phyloP scores from a whole-genome alignment of 2,329 filamentous ascomycete species.

The Talaromyces funiculosus region DNA sequence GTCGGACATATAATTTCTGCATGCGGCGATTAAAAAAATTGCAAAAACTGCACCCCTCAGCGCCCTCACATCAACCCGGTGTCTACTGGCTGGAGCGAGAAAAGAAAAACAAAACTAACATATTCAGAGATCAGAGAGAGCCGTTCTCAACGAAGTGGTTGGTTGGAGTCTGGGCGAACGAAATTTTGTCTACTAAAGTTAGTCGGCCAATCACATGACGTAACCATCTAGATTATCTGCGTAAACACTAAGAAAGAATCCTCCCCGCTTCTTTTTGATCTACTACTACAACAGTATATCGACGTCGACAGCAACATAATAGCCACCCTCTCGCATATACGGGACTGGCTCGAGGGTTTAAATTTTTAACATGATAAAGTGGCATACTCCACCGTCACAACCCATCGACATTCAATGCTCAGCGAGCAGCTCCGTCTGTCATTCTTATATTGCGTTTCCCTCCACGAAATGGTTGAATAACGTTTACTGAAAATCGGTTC shows the following conservation, averaged over 20 bases:
- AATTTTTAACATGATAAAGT: slow-evolving; percentile 1
- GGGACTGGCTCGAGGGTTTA: neutral
- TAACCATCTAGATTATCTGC: neutral
- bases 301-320: neutral
- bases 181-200: too few species aligned
- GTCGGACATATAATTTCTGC: neutral
- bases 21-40: neutral
- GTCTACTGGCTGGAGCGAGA: too few species aligned
- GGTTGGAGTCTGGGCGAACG: too few species aligned
- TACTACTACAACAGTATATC: neutral
- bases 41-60: too few species aligned
- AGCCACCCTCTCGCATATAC: neutral
- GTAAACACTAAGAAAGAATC: neutral
- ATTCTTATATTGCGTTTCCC: slow-evolving; percentile 7
- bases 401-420: neutral
- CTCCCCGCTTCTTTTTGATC: neutral
- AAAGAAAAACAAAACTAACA: too few species aligned
- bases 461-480: slow-evolving; percentile 33
- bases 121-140: too few species aligned
- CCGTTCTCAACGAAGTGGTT: too few species aligned
- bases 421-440: neutral
- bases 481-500: slow-evolving; percentile 22
- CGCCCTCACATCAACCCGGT: too few species aligned
- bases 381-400: neutral
- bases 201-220: slow-evolving; percentile 1